A percentile compares a stretch with the other conserved stretches of the same genome.
Conservation (phyloP, 345 rosid species). For the Viola odorata region DNA sequence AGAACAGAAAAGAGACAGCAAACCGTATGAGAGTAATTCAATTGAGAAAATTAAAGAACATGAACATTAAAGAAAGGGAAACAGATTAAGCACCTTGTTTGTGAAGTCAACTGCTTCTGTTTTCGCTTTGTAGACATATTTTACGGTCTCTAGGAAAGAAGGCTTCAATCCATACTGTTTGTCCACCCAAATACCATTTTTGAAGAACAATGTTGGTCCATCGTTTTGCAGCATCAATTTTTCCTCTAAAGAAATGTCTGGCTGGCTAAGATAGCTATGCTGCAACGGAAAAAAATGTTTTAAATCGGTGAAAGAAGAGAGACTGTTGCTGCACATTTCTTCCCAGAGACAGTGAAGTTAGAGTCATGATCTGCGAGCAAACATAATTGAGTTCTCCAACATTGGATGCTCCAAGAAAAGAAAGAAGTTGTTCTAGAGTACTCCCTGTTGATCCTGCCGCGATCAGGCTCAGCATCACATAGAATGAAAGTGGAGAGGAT, state of each 20-base stretch:
- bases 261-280: no score
- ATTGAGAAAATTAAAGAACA: no score
- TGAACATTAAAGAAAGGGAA: no score
- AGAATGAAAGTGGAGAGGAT: constrained; percentile 20
- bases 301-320: no score
- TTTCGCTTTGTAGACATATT: constrained; percentile 8
- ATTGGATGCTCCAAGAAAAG: not conserved
- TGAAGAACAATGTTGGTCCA: constrained; percentile 3
- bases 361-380: no score
- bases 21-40: not conserved
- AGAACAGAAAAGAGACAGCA: not conserved
- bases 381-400: no score
- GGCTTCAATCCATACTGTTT: constrained; percentile 9
- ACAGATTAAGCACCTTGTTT: constrained; percentile 13
- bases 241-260: no score
- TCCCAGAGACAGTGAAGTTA: no score
- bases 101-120: constrained; percentile 15
- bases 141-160: constrained; percentile 5
- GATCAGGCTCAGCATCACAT: constrained; percentile 12
- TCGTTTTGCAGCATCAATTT: no score
- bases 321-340: no score
- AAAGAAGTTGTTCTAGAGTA: constrained; percentile 11
- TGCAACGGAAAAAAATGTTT: no score
- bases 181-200: constrained; percentile 16
- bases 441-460: constrained; percentile 18